Conservation (phyloP, 441 rosid genomes). For the Manihot esculenta region DNA sequence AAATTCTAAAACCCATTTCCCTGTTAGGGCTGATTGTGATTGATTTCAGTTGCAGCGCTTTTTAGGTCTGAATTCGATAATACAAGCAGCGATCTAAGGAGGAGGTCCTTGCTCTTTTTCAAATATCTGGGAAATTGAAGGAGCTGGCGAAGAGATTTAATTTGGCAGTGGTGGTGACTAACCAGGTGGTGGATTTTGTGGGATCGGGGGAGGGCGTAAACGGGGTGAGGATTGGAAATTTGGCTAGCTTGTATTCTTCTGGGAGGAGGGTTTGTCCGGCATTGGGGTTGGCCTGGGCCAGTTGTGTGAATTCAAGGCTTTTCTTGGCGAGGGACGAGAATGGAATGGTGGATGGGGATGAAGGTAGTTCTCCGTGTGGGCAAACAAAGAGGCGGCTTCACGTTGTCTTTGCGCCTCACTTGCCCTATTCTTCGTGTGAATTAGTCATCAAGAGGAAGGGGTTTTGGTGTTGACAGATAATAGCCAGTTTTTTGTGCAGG, state of each 20-base stretch:
- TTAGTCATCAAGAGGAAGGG: constrained; percentile 60
- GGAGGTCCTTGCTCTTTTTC: constrained; percentile 70
- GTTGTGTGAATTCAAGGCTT: constrained; percentile 78
- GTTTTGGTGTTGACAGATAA: constrained; percentile 38
- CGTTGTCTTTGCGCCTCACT: constrained; percentile 73
- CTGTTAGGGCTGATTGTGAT: constrained; percentile 69
- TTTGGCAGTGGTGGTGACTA: constrained; percentile 70
- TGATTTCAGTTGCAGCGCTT: constrained; percentile 82
- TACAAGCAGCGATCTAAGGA: constrained; percentile 57
- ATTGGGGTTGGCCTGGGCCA: constrained; percentile 78
- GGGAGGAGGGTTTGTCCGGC: constrained; percentile 77
- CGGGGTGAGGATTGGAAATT: constrained; percentile 66
- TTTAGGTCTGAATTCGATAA: constrained; percentile 85
- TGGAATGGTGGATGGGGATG: constrained; percentile 18
- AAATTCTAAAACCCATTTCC: constrained; percentile 41
- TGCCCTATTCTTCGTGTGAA: constrained; percentile 59
- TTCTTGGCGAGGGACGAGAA: constrained; percentile 55
- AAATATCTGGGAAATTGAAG: constrained; percentile 68
- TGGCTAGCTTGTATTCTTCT: constrained; percentile 54
- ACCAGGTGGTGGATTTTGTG: constrained; percentile 77
- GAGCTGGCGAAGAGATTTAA: constrained; percentile 54
- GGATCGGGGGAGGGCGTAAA: constrained; percentile 52
- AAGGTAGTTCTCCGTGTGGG: constrained; percentile 16
- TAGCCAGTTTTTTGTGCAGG: neutral
- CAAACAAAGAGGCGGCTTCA: constrained; percentile 48